These are phyloP conservation scores for Xanthoconium stramineum DNA, from an alignment of 768 basidiomycete genomes.

Conservation along the genomic window DNA sequence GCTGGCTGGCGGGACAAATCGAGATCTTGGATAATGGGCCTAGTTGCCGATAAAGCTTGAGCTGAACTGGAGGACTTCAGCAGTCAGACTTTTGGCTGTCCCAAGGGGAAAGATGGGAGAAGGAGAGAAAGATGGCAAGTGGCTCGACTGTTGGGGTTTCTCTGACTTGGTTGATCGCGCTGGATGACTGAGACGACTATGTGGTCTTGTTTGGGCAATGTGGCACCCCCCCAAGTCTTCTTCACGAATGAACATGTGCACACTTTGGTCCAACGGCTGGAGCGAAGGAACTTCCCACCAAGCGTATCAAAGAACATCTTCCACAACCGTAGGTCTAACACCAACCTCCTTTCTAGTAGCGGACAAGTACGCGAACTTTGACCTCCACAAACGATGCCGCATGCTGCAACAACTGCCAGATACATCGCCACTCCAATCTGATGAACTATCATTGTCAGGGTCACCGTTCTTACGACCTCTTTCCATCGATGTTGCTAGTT, in stretches of 20 bases:
- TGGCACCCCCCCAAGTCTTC: conserved; percentile 16
- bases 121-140: conserved; percentile 11
- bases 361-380: too few relatives aligned
- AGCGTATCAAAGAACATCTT: background rate
- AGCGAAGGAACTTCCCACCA: too few relatives aligned
- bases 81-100: background rate
- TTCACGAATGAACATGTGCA: background rate
- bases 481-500: background rate
- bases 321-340: background rate
- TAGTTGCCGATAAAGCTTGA: background rate
- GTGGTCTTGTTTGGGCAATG: conserved; percentile 29
- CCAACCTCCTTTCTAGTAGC: too few relatives aligned
- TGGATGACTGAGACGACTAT: conserved; percentile 31
- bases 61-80: background rate
- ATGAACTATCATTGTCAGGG: background rate
- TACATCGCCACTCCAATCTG: background rate
- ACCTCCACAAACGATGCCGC: too few relatives aligned
- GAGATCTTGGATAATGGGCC: conserved; percentile 14
- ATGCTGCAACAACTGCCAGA: too few relatives aligned
- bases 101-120: conserved; percentile 1
- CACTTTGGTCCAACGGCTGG: conserved; percentile 1
- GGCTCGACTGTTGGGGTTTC: conserved; percentile 17
- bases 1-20: conserved; percentile 15
- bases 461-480: background rate
- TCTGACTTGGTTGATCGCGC: conserved; percentile 26